Percentiles rank a stretch among this genome's conserved stretches.
phyloP scores from a whole-genome alignment of 352 stramenopile genomes.

The Globisporangium lucens region DNA sequence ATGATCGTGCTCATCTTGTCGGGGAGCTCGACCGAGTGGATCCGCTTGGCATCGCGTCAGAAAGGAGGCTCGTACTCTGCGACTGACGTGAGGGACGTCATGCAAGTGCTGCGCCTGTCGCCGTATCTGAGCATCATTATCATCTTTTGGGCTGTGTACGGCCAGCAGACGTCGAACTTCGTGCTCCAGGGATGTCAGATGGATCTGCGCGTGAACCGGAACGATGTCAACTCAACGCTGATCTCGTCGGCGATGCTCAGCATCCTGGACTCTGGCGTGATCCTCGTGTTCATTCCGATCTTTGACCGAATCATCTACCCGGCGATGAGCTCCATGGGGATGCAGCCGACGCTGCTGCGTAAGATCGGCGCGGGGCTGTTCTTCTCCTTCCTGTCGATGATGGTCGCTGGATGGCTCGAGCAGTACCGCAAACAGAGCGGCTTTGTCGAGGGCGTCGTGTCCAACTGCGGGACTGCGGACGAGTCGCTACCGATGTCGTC shows the following conservation, averaged over 20 bases:
- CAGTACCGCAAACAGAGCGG: conserved; percentile 60
- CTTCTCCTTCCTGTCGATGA: conserved; percentile 77
- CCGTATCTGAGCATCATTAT: conserved; percentile 84
- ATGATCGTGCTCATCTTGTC: conserved; percentile 68
- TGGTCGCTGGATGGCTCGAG: conserved; percentile 66
- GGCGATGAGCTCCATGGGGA: conserved; percentile 48
- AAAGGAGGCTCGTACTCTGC: conserved; percentile 58
- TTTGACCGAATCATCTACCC: conserved; percentile 87
- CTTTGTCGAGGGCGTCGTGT: conserved; percentile 45
- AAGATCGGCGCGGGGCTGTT: conserved; percentile 88
- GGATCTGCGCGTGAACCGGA: conserved; percentile 68
- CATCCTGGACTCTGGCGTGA: conserved; percentile 85
- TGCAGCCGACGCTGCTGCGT: conserved; percentile 74
- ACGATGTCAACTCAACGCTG: conserved; percentile 38
- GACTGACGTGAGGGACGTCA: conserved; percentile 65
- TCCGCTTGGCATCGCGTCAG: conserved; percentile 36
- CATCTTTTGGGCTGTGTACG: conserved; percentile 85
- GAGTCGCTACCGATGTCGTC: conserved; percentile 71
- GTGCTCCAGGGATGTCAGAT: conserved; percentile 89
- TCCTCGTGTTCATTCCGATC: conserved; percentile 89
- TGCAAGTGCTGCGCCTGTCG: conserved; percentile 73
- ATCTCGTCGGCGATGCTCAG: conserved; percentile 86
- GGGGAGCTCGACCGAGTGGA: conserved; percentile 58
- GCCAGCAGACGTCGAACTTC: conserved; percentile 83
- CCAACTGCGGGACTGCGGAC: conserved; percentile 68